These are phyloP conservation scores for Dendrobium huoshanense DNA, from an alignment of 106 monocot genomes.

Conservation along the genomic window DNA sequence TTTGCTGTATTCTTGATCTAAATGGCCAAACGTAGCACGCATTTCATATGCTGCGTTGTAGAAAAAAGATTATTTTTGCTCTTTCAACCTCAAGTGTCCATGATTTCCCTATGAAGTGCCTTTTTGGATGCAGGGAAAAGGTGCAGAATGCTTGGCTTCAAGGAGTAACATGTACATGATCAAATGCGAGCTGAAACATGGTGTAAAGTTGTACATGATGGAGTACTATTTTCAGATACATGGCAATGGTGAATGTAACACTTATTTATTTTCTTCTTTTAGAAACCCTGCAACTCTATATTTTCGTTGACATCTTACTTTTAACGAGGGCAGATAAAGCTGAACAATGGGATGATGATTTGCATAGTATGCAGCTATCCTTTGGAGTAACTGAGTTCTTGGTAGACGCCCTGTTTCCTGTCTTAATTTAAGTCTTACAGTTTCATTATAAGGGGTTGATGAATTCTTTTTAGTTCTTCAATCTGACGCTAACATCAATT, in stretches of 20 bases:
- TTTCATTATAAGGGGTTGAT: background rate
- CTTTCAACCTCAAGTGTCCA: background rate
- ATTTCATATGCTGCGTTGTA: background rate
- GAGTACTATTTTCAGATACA: slow-evolving; percentile 72
- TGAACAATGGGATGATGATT: slow-evolving; percentile 55
- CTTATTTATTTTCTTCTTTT: slow-evolving; percentile 10
- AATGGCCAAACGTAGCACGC: background rate
- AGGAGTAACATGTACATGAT: slow-evolving; percentile 53
- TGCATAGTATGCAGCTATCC: slow-evolving; percentile 69
- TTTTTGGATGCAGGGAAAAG: slow-evolving; percentile 63
- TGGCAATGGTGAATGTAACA: slow-evolving; percentile 26
- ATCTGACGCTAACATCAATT: background rate
- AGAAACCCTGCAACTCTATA: background rate
- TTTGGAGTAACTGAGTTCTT: slow-evolving; percentile 91
- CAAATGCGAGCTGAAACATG: slow-evolving; percentile 73
- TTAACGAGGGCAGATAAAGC: slow-evolving; percentile 33
- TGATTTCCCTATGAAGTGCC: background rate
- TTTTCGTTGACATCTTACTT: slow-evolving; percentile 7
- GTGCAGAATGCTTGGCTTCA: slow-evolving; percentile 53
- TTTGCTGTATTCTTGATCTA: background rate
- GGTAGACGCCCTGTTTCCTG: slow-evolving; percentile 27
- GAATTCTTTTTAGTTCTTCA: background rate
- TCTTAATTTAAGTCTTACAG: background rate
- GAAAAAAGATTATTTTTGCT: background rate
- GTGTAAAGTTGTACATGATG: slow-evolving; percentile 63